phyloP scores from a whole-genome alignment of 257 asterid species.

The Solanum raphanifolium region DNA sequence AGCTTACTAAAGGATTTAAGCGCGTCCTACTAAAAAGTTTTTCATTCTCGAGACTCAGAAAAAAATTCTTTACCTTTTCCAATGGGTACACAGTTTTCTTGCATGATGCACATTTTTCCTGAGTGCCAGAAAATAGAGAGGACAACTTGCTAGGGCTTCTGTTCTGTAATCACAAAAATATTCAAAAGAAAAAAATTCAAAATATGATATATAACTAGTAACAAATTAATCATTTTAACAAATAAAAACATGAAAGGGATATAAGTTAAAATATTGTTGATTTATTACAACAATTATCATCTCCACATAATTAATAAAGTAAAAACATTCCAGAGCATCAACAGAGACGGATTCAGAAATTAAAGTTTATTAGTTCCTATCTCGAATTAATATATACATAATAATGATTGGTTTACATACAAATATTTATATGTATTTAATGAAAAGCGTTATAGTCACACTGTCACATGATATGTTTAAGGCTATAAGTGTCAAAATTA shows the following conservation, averaged over 20 bases:
- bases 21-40: not conserved
- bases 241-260: not conserved
- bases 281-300: not conserved
- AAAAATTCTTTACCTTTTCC: constrained; percentile 32
- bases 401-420: not conserved
- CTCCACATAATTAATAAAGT: not conserved
- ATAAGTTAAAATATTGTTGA: not conserved
- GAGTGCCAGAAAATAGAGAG: constrained; percentile 64
- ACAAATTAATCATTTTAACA: not conserved
- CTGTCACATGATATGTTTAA: not conserved
- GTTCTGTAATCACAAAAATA: constrained; percentile 20
- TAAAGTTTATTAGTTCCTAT: not conserved
- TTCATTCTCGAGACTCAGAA: not conserved
- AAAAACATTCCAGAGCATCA: not conserved
- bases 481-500: not conserved
- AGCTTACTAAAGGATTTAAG: not conserved
- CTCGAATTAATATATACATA: not conserved
- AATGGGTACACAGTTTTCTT: constrained; percentile 53
- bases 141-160: constrained; percentile 40
- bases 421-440: not conserved
- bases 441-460: not conserved
- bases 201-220: not conserved
- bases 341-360: not conserved
- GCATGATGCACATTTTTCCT: constrained; percentile 57
- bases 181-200: not conserved